Evolutionary conservation across 2,329 filamentous ascomycete species (phyloP).

Genomic region (Trichoderma semiorbis): DNA sequence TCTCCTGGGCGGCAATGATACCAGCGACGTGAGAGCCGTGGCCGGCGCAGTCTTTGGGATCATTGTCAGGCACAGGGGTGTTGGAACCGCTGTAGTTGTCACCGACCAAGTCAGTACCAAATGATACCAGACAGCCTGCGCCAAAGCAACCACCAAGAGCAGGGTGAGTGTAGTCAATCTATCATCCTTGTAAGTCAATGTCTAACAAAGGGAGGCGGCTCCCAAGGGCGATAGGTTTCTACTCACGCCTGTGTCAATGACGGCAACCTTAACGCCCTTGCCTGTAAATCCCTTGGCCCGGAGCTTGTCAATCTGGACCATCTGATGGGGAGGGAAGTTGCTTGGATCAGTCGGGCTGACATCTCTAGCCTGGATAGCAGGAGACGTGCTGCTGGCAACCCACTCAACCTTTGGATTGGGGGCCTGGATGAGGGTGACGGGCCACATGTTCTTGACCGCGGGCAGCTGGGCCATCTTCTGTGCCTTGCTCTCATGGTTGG

Average conservation of each 20-base stretch:
- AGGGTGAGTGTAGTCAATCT: slow-evolving; percentile 43
- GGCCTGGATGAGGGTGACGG: slow-evolving; percentile 42
- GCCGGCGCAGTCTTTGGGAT: slow-evolving; percentile 39
- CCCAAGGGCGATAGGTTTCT: background rate
- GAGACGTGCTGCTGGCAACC: slow-evolving; percentile 30
- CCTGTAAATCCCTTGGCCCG: slow-evolving; percentile 47
- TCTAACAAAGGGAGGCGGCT: background rate
- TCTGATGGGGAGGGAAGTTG: slow-evolving; percentile 41
- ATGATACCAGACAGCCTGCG: slow-evolving; percentile 40
- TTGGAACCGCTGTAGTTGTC: slow-evolving; percentile 31
- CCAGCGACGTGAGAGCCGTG: slow-evolving; percentile 46
- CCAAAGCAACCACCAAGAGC: slow-evolving; percentile 48
- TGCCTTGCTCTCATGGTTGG: slow-evolving; percentile 42
- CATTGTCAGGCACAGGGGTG: slow-evolving; percentile 33
- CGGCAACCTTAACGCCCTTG: slow-evolving; percentile 50
- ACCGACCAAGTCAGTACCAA: slow-evolving; percentile 43
- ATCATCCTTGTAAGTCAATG: background rate
- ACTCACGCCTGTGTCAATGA: slow-evolving; percentile 53
- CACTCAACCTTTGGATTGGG: slow-evolving; percentile 45
- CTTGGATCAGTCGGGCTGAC: background rate
- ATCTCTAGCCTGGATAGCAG: background rate
- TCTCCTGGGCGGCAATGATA: slow-evolving; percentile 41
- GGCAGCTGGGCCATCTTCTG: slow-evolving; percentile 39
- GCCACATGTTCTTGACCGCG: slow-evolving; percentile 48
- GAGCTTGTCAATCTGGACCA: slow-evolving; percentile 55